These are phyloP conservation scores for Camellia lanceoleosa DNA, from an alignment of 148 eudicot genomes.

Conservation along the genomic window DNA sequence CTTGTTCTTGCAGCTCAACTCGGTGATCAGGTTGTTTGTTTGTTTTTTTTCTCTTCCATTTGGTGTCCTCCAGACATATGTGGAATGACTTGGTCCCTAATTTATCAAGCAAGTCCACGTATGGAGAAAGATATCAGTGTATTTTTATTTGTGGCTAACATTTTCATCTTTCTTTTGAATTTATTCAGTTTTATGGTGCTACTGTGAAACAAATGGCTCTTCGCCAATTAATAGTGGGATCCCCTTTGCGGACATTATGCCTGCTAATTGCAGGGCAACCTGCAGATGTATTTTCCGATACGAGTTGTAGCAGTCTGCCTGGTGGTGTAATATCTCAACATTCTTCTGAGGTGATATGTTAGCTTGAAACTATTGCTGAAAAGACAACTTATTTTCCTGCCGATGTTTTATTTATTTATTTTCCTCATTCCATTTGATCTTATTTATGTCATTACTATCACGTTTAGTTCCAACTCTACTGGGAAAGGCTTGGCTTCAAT, in stretches of 20 bases:
- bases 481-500: background rate
- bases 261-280: conserved; percentile 37
- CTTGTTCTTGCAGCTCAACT: too few species aligned
- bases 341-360: conserved; percentile 37
- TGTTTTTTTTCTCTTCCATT: background rate
- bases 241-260: too few species aligned
- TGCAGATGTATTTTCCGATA: conserved; percentile 60
- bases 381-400: background rate
- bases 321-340: conserved; percentile 35
- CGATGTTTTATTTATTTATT: background rate
- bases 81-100: background rate
- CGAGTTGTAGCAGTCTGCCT: conserved; percentile 22
- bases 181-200: conserved; percentile 61
- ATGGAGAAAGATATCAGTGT: background rate
- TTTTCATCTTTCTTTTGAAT: background rate
- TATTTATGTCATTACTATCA: too few species aligned
- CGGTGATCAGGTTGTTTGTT: too few species aligned
- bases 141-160: background rate
- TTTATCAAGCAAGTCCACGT: background rate
- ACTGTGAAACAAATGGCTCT: conserved; percentile 77
- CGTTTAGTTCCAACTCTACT: too few species aligned
- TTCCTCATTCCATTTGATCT: background rate
- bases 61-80: background rate
- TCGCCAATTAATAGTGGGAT: conserved; percentile 55
- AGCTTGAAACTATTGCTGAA: background rate